phyloP scores from a whole-genome alignment of 2,329 filamentous ascomycete genomes.

The Neonectria ditissima region DNA sequence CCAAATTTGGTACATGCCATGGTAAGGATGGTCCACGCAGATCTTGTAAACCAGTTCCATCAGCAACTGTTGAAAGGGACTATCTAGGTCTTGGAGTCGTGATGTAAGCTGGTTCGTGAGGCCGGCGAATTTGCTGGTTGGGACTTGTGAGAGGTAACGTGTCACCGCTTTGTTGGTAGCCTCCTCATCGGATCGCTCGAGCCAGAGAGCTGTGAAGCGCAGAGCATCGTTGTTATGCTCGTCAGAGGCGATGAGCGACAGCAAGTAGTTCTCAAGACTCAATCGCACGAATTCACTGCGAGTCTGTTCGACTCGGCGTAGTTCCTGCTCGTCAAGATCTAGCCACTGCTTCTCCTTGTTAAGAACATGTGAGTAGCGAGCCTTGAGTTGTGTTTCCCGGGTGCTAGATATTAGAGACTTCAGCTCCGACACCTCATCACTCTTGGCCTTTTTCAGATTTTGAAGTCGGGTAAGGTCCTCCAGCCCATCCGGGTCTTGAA shows the following conservation, averaged over 20 bases:
- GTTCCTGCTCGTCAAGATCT: conserved; percentile 88
- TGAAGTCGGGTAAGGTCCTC: conserved; percentile 87
- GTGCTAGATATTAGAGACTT: conserved; percentile 68
- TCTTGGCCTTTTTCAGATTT: conserved; percentile 82
- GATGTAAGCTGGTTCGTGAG: conserved; percentile 98
- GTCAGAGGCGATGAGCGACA: conserved; percentile 86
- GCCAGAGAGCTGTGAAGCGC: conserved; percentile 93
- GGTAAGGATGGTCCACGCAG: conserved; percentile 92
- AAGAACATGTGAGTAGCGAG: conserved; percentile 70
- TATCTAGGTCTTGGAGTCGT: conserved; percentile 78
- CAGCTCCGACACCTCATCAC: conserved; percentile 81
- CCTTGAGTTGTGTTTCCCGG: conserved; percentile 64
- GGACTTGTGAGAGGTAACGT: conserved; percentile 77
- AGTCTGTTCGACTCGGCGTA: conserved; percentile 79
- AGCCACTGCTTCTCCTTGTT: conserved; percentile 88
- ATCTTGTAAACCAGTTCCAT: conserved; percentile 82
- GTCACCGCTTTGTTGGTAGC: conserved; percentile 82
- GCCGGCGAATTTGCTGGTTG: conserved; percentile 90
- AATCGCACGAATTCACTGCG: conserved; percentile 87
- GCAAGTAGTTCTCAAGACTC: conserved; percentile 92
- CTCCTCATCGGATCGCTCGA: conserved; percentile 83
- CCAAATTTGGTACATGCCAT: conserved; percentile 97
- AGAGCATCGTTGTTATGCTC: conserved; percentile 90
- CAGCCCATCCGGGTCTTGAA: conserved; percentile 85
- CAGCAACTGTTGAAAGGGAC: conserved; percentile 82